These are phyloP conservation scores for Syzygium grande DNA, from an alignment of 345 rosid species.

Conservation along the genomic window DNA sequence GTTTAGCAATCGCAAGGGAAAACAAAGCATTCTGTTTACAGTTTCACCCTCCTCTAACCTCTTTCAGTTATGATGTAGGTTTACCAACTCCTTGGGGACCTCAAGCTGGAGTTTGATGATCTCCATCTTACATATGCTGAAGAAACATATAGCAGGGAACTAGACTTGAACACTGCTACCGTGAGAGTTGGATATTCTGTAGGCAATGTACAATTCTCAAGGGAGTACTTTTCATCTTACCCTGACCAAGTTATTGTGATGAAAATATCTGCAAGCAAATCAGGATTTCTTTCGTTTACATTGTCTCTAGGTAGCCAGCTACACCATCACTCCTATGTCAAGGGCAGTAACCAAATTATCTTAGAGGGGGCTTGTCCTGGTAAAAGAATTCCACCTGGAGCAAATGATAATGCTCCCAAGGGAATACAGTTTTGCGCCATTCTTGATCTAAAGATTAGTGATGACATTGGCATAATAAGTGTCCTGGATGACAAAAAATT, in stretches of 20 bases:
- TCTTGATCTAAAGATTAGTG: slow-evolving; percentile 61
- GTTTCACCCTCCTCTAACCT: neutral
- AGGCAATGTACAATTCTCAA: slow-evolving; percentile 41
- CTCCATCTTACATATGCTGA: slow-evolving; percentile 55
- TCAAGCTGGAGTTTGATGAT: slow-evolving; percentile 66
- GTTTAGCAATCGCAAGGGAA: neutral
- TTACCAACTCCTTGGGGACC: slow-evolving; percentile 83
- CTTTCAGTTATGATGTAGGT: slow-evolving; percentile 36
- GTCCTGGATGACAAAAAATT: slow-evolving; percentile 49
- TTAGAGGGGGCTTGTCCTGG: slow-evolving; percentile 72
- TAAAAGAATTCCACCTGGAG: slow-evolving; percentile 46
- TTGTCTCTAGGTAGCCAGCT: slow-evolving; percentile 56
- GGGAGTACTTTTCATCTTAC: slow-evolving; percentile 72
- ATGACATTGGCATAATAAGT: slow-evolving; percentile 31
- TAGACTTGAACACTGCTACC: slow-evolving; percentile 80
- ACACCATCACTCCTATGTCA: slow-evolving; percentile 40
- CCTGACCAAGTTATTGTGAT: slow-evolving; percentile 62
- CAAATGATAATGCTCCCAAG: slow-evolving; percentile 28
- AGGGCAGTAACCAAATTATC: slow-evolving; percentile 41
- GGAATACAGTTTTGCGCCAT: slow-evolving; percentile 65
- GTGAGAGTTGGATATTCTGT: slow-evolving; percentile 58
- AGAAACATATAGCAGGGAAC: slow-evolving; percentile 72
- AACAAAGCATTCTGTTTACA: neutral
- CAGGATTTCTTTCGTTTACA: slow-evolving; percentile 58
- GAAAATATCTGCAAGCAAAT: slow-evolving; percentile 55